phyloP scores from a whole-genome alignment of 2,329 filamentous ascomycete genomes.

The Acephala macrosclerotiorum region DNA sequence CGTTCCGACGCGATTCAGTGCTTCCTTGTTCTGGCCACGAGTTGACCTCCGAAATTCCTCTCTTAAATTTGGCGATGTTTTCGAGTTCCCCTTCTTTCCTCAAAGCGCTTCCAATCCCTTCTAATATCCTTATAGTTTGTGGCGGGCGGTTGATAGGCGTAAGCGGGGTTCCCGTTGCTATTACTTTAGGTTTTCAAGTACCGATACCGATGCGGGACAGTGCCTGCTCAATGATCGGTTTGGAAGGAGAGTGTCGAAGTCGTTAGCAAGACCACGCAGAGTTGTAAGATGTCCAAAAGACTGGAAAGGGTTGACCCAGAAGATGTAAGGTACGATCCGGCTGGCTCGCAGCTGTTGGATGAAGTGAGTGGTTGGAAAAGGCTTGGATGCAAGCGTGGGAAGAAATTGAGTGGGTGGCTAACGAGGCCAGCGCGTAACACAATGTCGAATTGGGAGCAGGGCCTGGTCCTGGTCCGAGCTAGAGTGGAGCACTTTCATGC shows the following conservation, averaged over 20 bases:
- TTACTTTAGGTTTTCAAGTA: slow-evolving; percentile 30
- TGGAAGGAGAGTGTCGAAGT: slow-evolving; percentile 25
- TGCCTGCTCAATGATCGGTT: slow-evolving; percentile 5
- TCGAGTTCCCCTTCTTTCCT: slow-evolving; percentile 7
- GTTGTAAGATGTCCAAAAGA: slow-evolving; percentile 24
- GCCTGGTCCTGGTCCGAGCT: slow-evolving; percentile 21
- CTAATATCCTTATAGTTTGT: slow-evolving; percentile 20
- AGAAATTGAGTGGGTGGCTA: slow-evolving; percentile 20
- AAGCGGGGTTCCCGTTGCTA: slow-evolving; percentile 26
- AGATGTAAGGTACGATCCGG: slow-evolving; percentile 34
- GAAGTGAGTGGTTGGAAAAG: slow-evolving; percentile 25
- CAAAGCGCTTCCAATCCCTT: neutral
- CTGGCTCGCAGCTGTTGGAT: slow-evolving; percentile 37
- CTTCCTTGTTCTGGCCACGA: slow-evolving; percentile 19
- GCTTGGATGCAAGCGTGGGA: neutral
- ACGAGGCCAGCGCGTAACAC: slow-evolving; percentile 36
- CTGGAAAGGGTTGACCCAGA: slow-evolving; percentile 18
- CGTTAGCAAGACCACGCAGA: slow-evolving; percentile 25
- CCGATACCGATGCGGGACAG: slow-evolving; percentile 6
- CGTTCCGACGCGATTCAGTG: slow-evolving; percentile 18
- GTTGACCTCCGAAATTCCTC: neutral
- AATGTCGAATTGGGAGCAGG: slow-evolving; percentile 28
- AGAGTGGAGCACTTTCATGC: slow-evolving; percentile 13
- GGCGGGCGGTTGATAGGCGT: slow-evolving; percentile 20
- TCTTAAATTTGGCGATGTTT: slow-evolving; percentile 1